Percentiles rank a stretch among this genome's conserved stretches.
phyloP scores from a whole-genome alignment of 2,329 filamentous ascomycete genomes.

The Beauveria rudraprayagi region DNA sequence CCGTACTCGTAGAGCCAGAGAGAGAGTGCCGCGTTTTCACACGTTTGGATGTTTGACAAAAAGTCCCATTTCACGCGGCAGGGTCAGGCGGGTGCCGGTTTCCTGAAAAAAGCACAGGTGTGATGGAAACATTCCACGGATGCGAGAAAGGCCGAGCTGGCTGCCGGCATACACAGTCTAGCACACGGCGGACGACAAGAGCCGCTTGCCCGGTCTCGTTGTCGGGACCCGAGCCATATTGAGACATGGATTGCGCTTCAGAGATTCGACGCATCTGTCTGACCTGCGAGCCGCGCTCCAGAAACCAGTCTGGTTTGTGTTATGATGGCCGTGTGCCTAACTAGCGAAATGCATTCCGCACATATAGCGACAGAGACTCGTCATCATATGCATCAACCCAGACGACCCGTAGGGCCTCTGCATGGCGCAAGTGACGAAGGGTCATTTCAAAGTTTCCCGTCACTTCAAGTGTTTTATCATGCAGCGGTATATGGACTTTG shows the following conservation, averaged over 20 bases:
- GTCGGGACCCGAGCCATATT: background rate
- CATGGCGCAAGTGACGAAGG: no score
- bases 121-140: background rate
- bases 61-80: background rate
- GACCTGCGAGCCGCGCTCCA: background rate
- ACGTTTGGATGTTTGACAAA: background rate
- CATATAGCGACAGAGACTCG: background rate
- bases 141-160: background rate
- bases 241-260: background rate
- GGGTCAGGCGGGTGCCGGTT: background rate
- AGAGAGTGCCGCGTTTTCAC: background rate
- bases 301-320: background rate
- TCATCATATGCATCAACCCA: background rate
- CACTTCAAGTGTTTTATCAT: no score
- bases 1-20: conserved; percentile 1
- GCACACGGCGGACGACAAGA: background rate
- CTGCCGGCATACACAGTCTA: background rate
- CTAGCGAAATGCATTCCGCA: background rate
- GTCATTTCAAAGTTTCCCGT: no score
- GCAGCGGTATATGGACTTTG: background rate
- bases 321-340: no score
- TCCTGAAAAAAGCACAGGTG: background rate
- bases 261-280: background rate
- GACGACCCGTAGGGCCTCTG: no score
- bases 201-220: background rate